phyloP scores from a whole-genome alignment of 2,329 filamentous ascomycete species.

The Aspergillus texensis region DNA sequence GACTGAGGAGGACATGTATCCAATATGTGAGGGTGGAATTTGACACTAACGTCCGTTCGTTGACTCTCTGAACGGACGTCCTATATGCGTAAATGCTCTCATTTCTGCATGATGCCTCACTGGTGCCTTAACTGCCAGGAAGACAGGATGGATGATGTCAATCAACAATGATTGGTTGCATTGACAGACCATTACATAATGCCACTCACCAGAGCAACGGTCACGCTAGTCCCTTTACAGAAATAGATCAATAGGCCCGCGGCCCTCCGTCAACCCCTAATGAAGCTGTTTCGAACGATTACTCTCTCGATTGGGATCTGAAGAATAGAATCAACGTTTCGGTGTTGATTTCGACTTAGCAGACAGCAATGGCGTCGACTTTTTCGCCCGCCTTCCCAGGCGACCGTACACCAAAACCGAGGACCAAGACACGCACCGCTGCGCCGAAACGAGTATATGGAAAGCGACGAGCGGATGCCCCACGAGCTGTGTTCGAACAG shows the following conservation, averaged over 20 bases:
- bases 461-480: slow-evolving; percentile 36
- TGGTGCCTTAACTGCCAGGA: too few species aligned
- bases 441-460: slow-evolving; percentile 39
- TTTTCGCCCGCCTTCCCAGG: slow-evolving; percentile 17
- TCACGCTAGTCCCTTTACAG: slow-evolving; percentile 27
- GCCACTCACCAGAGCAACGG: slow-evolving; percentile 29
- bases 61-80: too few species aligned
- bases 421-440: slow-evolving; percentile 27
- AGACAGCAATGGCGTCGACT: slow-evolving; percentile 17
- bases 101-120: too few species aligned
- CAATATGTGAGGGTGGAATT: neutral
- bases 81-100: too few species aligned
- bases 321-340: neutral
- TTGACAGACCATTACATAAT: slow-evolving; percentile 8
- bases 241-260: slow-evolving; percentile 31
- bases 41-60: too few species aligned
- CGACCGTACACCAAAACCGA: slow-evolving; percentile 26
- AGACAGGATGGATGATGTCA: neutral
- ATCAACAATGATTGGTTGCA: slow-evolving; percentile 1
- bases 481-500: slow-evolving; percentile 40
- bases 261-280: slow-evolving; percentile 3
- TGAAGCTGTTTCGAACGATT: neutral
- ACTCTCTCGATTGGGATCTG: neutral
- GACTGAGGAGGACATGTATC: neutral
- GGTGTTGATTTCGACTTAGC: neutral